phyloP scores from a whole-genome alignment of 1,139 yeast species.

The Lodderomyces beijingensis region DNA sequence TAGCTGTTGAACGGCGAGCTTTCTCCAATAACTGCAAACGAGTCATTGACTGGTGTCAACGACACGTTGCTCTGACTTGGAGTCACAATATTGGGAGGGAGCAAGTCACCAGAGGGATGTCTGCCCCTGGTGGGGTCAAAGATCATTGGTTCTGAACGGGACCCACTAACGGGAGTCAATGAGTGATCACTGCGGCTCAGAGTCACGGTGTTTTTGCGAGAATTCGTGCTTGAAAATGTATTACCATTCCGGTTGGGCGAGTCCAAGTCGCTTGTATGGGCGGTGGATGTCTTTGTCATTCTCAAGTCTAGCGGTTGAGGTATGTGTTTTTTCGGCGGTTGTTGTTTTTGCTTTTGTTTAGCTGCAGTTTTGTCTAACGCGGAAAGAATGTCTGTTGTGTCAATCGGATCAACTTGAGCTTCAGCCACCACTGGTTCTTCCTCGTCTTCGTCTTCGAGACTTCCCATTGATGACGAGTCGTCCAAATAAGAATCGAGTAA shows the following conservation, averaged over 20 bases:
- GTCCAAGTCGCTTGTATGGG: background rate
- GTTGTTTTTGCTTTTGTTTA: background rate
- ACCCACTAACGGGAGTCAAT: constrained; percentile 1
- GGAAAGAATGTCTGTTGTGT: constrained; percentile 13
- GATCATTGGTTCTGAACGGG: background rate
- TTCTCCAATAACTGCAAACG: constrained; percentile 30
- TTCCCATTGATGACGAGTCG: constrained; percentile 29
- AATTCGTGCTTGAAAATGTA: no score
- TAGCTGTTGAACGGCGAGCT: constrained; percentile 25
- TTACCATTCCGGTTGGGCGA: no score
- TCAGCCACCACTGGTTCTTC: no score
- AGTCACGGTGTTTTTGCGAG: no score
- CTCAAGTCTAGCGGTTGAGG: background rate
- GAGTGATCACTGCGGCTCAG: background rate
- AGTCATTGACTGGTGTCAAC: constrained; percentile 19
- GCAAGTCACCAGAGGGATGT: background rate
- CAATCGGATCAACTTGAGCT: constrained; percentile 11
- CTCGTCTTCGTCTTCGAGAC: constrained; percentile 16
- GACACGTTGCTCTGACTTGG: background rate
- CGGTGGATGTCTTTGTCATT: background rate
- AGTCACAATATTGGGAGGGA: background rate
- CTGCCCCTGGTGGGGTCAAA: background rate
- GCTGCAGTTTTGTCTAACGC: background rate
- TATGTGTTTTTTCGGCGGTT: background rate
- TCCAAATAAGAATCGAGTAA: constrained; percentile 43